Base-by-base conservation (phyloP, 306 rosid species). In the Quercus rubra region DNA sequence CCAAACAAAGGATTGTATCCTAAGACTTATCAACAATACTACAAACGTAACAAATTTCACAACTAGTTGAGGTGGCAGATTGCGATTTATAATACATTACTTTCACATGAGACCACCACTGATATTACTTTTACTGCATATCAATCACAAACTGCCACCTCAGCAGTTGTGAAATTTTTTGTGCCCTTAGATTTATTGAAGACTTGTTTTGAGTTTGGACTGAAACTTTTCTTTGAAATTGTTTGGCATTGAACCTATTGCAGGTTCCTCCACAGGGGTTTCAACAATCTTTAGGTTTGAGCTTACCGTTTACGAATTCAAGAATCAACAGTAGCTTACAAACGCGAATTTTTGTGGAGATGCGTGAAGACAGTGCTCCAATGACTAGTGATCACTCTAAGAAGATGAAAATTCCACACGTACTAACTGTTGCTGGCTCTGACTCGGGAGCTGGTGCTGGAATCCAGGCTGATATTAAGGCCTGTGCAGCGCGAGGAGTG, bases 371-470 rank as follows among this genome's bases (percentile, higher is more conserved):
- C 28, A 64, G 56, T 33, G 74, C 56, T 79, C 74, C 80, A 25
- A 20, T 55, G 52, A 30, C 85, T 41, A 79, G 31, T 20, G 73
- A 77, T 51, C 59, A 23, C 5, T 75, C 83, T 41, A 72, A 83
- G 41, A 63, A 83, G 41, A 58, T 27, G 63, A 85, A 85, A 71
- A 80, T 88, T 80, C 95, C 97, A 2, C 97, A 91, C 73, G 95
- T 94, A 6, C 75, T 94, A 74, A 85, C 89, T 17, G 92, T 92
- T 68, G 99, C 97, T 64, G 97, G 97, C 62, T 94, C 97, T 14
- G 99, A 94, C 77, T 94, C 97, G 14, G 97, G 97, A 28, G 92
- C 87, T 13, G 99, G 99, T 33, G 97, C 97, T 41, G 99, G 99
- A 78, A 92, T 94, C 71, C 99, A 94, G 86, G 97, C 99, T 0